Evolutionary conservation across 345 rosid genomes (phyloP).

Genomic region (Rubroshorea leprosula): DNA sequence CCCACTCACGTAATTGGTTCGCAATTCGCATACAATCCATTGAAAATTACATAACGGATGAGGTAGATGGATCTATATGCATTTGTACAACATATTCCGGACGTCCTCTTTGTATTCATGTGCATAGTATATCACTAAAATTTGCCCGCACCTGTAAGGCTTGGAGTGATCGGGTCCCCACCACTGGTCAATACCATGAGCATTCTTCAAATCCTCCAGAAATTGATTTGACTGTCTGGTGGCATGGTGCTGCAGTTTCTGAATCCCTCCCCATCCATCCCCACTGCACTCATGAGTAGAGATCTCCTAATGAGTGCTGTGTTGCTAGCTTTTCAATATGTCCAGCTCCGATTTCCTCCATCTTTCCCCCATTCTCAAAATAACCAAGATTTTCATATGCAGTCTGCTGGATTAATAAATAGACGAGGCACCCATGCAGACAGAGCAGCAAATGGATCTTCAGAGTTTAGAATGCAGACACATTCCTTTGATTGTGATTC

Average conservation of each 20-base stretch:
- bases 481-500: conserved; percentile 18
- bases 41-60: too few relatives aligned
- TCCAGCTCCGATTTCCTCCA: conserved; percentile 82
- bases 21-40: too few relatives aligned
- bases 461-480: too few relatives aligned
- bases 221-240: conserved; percentile 38
- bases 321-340: conserved; percentile 64
- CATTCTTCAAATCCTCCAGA: conserved; percentile 52
- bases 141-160: conserved; percentile 44
- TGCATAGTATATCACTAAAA: too few relatives aligned
- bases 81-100: too few relatives aligned
- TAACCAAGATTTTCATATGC: conserved; percentile 78
- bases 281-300: conserved; percentile 56
- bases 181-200: conserved; percentile 96
- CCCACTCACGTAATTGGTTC: too few relatives aligned
- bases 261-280: conserved; percentile 37
- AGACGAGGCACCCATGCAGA: conserved; percentile 64
- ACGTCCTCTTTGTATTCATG: too few relatives aligned
- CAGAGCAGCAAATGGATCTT: conserved; percentile 44
- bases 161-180: conserved; percentile 59
- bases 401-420: conserved; percentile 58
- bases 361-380: conserved; percentile 77
- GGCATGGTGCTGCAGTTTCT: too few relatives aligned
- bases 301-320: conserved; percentile 59
- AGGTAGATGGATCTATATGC: too few relatives aligned